Conservation (phyloP, 257 asterid species). For the Ajuga chamaepitys region DNA sequence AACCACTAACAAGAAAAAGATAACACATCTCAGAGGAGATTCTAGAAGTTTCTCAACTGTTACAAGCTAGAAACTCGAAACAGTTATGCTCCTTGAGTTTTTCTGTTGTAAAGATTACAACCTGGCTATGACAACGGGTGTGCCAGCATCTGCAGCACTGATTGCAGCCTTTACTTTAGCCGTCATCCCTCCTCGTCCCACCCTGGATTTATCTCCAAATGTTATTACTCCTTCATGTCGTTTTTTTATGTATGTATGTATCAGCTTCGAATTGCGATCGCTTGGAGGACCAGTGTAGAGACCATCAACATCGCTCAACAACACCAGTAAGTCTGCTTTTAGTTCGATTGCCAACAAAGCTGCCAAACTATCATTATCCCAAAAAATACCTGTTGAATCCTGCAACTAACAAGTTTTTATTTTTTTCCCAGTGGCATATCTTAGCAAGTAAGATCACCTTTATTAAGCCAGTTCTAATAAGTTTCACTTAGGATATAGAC, state of each 20-base stretch:
- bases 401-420: slow-evolving; percentile 8
- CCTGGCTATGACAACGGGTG: slow-evolving; percentile 81
- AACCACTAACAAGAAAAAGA: slow-evolving; percentile 46
- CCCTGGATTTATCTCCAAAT: slow-evolving; percentile 85
- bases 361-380: slow-evolving; percentile 85
- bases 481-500: neutral
- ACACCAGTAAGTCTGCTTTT: slow-evolving; percentile 72
- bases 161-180: slow-evolving; percentile 87
- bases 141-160: slow-evolving; percentile 58
- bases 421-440: neutral
- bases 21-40: slow-evolving; percentile 3
- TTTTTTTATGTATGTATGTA: slow-evolving; percentile 56
- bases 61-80: no score
- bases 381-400: slow-evolving; percentile 82
- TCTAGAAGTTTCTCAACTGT: no score
- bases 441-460: neutral
- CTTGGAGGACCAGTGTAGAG: slow-evolving; percentile 82
- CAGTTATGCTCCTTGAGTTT: no score
- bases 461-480: neutral
- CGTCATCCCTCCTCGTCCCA: slow-evolving; percentile 92
- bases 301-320: slow-evolving; percentile 83
- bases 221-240: slow-evolving; percentile 50
- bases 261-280: slow-evolving; percentile 63
- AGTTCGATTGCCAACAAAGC: slow-evolving; percentile 73
- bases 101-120: neutral